These are phyloP conservation scores for Aristolochia contorta DNA, from an alignment of 164 flowering plant genomes.

Conservation along the genomic window DNA sequence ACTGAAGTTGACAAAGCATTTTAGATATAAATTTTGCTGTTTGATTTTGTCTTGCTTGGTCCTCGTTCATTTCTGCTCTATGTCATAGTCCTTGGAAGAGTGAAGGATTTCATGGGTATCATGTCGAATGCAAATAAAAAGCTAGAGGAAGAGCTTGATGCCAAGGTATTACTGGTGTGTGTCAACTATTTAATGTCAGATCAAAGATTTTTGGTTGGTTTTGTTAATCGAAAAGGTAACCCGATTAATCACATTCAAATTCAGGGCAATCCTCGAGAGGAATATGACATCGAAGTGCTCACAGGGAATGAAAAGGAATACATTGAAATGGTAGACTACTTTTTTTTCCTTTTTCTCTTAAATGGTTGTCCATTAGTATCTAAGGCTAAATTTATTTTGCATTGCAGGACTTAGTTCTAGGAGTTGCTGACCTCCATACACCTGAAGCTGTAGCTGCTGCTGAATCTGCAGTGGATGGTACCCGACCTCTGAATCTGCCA, in stretches of 20 bases:
- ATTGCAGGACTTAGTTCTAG: constrained; percentile 70
- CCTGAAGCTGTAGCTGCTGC: constrained; percentile 90
- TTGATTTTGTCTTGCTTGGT: no score
- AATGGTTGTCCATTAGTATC: not conserved
- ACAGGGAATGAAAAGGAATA: constrained; percentile 60
- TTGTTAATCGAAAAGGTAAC: not conserved
- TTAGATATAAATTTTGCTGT: no score
- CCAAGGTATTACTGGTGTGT: constrained; percentile 26
- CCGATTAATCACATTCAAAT: not conserved
- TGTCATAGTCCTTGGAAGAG: not conserved
- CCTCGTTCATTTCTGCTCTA: no score
- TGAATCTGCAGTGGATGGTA: constrained; percentile 53
- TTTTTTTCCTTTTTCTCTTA: not conserved
- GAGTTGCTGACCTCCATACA: constrained; percentile 81
- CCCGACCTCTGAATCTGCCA: constrained; percentile 25
- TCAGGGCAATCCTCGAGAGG: constrained; percentile 39
- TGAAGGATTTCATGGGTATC: not conserved
- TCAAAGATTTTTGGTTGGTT: no score
- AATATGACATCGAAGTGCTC: constrained; percentile 65
- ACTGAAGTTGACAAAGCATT: no score
- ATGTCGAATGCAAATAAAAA: constrained; percentile 3
- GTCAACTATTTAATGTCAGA: no score
- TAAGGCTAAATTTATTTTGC: not conserved
- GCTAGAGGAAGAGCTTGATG: constrained; percentile 19
- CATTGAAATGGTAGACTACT: constrained; percentile 79